Conservation (phyloP, 129 eudicot genomes). For the Gnaphalium uliginosum region DNA sequence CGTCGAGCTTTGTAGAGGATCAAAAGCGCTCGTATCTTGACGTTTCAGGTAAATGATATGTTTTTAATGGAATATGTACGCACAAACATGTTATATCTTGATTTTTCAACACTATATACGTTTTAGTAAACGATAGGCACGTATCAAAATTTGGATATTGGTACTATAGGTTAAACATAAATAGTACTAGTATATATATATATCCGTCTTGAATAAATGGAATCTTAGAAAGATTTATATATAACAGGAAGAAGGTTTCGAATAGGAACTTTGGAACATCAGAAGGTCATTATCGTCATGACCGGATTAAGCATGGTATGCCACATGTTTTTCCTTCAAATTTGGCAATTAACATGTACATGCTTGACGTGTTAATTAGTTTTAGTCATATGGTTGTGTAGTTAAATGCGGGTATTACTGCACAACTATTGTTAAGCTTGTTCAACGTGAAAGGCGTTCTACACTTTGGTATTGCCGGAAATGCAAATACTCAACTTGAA, state of each 20-base stretch:
- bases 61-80: neutral
- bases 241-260: slow-evolving; percentile 55
- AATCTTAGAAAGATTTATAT: neutral
- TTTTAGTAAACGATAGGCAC: no score
- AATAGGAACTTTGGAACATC: slow-evolving; percentile 36
- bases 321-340: neutral
- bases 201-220: neutral
- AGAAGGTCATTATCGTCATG: slow-evolving; percentile 50
- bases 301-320: slow-evolving; percentile 62
- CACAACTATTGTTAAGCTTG: slow-evolving; percentile 42
- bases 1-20: slow-evolving; percentile 42
- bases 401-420: slow-evolving; percentile 56
- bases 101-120: no score
- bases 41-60: slow-evolving; percentile 46
- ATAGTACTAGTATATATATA: no score
- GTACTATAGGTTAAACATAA: neutral
- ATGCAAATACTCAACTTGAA: slow-evolving; percentile 49
- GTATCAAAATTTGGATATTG: neutral
- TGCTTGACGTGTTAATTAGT: neutral
- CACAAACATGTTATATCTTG: no score
- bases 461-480: slow-evolving; percentile 61
- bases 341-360: neutral
- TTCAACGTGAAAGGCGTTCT: slow-evolving; percentile 50
- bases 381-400: slow-evolving; percentile 11
- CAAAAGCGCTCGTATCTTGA: slow-evolving; percentile 36